Evolutionary conservation across 805 yeast species (phyloP).

Genomic region (Candida oleophila): DNA sequence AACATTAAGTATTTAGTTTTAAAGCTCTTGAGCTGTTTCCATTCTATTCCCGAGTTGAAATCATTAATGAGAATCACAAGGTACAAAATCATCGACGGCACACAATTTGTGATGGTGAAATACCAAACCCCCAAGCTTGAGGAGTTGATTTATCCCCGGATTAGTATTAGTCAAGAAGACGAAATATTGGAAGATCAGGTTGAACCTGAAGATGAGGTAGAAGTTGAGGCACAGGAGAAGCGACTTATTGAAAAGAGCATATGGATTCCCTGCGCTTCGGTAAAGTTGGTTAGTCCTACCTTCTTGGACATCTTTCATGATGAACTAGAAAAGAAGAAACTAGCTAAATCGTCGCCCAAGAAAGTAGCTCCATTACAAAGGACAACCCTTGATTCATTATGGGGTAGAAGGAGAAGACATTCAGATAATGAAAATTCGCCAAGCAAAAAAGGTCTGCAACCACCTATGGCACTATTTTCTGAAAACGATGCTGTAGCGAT

Average conservation of each 20-base stretch:
- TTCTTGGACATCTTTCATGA: constrained; percentile 9
- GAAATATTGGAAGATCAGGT: not conserved
- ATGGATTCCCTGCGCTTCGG: constrained; percentile 21
- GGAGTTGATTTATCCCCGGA: constrained; percentile 6
- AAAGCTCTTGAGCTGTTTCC: constrained; percentile 9
- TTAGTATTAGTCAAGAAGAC: not conserved
- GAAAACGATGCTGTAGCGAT: no score
- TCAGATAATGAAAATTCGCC: no score
- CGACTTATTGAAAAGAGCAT: constrained; percentile 3
- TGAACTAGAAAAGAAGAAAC: constrained; percentile 7
- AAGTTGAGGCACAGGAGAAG: not conserved
- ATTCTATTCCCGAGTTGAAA: not conserved
- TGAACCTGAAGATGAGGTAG: not conserved
- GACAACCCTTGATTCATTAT: constrained; percentile 23
- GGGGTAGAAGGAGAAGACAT: not conserved
- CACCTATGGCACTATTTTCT: no score
- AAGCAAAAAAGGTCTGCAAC: no score
- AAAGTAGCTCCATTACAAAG: constrained; percentile 18
- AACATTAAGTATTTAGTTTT: constrained; percentile 14
- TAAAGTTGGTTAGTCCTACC: constrained; percentile 14
- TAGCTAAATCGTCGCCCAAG: constrained; percentile 10
- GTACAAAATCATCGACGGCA: constrained; percentile 14
- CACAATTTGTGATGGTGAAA: constrained; percentile 19
- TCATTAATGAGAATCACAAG: constrained; percentile 8
- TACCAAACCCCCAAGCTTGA: constrained; percentile 12